Evolutionary conservation across 176 grass and related monocot genomes (phyloP).

Genomic region (Avena eriantha): DNA sequence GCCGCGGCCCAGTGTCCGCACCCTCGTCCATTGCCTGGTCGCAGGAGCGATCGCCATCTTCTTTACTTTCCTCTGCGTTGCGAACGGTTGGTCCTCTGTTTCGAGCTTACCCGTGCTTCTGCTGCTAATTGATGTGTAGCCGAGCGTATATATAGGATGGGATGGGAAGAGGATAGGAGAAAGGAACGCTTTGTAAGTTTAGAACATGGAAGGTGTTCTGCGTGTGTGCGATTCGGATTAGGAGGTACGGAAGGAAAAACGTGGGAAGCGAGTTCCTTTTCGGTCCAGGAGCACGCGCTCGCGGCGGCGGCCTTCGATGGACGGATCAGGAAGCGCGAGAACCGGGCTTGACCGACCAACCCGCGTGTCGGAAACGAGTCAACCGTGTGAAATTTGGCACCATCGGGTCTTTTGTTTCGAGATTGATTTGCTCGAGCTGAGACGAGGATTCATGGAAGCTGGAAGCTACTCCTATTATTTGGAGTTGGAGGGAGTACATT

Average conservation of each 20-base stretch:
- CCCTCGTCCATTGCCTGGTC: slow-evolving; percentile 4
- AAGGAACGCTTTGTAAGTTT: slow-evolving; percentile 19
- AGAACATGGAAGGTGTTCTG: slow-evolving; percentile 4
- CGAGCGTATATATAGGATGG: slow-evolving; percentile 25
- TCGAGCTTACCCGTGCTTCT: neutral
- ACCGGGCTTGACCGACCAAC: neutral
- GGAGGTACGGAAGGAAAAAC: neutral
- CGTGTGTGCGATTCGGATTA: neutral
- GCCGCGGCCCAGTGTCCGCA: too few relatives aligned
- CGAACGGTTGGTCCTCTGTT: neutral
- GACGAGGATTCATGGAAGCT: too few relatives aligned
- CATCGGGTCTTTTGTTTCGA: too few relatives aligned
- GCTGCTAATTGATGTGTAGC: neutral
- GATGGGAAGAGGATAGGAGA: too few relatives aligned
- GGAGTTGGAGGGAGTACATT: too few relatives aligned
- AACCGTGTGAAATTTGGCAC: too few relatives aligned
- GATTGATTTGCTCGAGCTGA: too few relatives aligned
- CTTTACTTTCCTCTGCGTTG: neutral
- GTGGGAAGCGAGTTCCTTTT: slow-evolving; percentile 14
- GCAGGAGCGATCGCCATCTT: too few relatives aligned
- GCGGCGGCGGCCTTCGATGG: too few relatives aligned
- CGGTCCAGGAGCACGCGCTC: too few relatives aligned
- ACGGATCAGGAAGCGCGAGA: neutral
- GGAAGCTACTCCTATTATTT: too few relatives aligned
- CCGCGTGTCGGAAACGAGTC: too few relatives aligned